Conservation (phyloP, 2,329 filamentous ascomycete species). For the Trichoderma sp. region DNA sequence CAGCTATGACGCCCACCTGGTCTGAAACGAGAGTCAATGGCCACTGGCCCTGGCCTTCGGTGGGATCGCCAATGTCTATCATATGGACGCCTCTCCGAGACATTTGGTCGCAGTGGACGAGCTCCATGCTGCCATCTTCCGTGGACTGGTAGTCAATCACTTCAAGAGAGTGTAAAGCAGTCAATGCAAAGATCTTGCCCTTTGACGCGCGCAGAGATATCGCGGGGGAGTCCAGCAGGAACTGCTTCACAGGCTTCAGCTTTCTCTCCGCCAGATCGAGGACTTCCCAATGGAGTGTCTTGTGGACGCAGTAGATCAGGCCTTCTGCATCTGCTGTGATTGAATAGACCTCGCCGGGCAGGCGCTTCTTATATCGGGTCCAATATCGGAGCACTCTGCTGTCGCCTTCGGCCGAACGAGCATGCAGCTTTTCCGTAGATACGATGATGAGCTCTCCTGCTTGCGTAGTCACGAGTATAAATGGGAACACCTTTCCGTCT, state of each 20-base stretch:
- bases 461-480: slow-evolving; percentile 62
- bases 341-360: slow-evolving; percentile 56
- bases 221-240: slow-evolving; percentile 57
- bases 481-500: slow-evolving; percentile 61
- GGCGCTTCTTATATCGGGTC: slow-evolving; percentile 54
- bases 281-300: slow-evolving; percentile 57
- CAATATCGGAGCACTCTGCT: slow-evolving; percentile 50
- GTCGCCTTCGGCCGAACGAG: slow-evolving; percentile 30
- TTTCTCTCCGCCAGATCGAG: slow-evolving; percentile 56
- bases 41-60: slow-evolving; percentile 36
- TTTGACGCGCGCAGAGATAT: slow-evolving; percentile 52
- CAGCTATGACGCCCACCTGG: slow-evolving; percentile 49
- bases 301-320: slow-evolving; percentile 59
- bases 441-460: slow-evolving; percentile 60
- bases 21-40: slow-evolving; percentile 54
- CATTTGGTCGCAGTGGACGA: slow-evolving; percentile 51
- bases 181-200: slow-evolving; percentile 55
- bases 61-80: slow-evolving; percentile 47
- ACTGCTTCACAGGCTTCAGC: slow-evolving; percentile 51
- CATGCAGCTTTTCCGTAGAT: slow-evolving; percentile 45
- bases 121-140: slow-evolving; percentile 42
- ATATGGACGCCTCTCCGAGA: slow-evolving; percentile 50
- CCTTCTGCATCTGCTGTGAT: slow-evolving; percentile 58
- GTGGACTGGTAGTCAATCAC: slow-evolving; percentile 53
- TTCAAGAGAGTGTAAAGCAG: slow-evolving; percentile 57